Percentiles rank a stretch among this genome's conserved stretches.
Evolutionary conservation across 306 rosid genomes (phyloP).

Genomic region (Vigna reflexopilosa): DNA sequence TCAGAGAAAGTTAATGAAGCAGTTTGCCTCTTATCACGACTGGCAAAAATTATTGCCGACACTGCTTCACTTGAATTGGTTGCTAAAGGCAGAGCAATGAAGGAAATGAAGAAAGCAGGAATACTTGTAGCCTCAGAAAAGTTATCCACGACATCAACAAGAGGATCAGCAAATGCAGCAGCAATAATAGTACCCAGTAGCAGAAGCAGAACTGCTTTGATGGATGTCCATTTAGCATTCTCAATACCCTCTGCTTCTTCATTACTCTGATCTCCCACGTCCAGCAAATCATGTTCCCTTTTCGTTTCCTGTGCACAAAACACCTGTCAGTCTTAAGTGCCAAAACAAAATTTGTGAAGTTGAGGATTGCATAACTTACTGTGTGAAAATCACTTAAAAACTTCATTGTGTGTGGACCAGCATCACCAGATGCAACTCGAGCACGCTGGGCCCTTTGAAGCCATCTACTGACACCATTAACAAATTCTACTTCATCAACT

Average conservation of each 20-base stretch:
- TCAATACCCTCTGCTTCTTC: slow-evolving; percentile 56
- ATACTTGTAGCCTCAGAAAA: slow-evolving; percentile 87
- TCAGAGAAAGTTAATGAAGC: slow-evolving; percentile 91
- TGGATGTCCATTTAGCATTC: slow-evolving; percentile 49
- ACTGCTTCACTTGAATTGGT: slow-evolving; percentile 96
- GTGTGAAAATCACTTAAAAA: slow-evolving; percentile 57
- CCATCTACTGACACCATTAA: slow-evolving; percentile 69
- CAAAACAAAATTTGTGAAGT: not conserved
- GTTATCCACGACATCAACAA: slow-evolving; percentile 88
- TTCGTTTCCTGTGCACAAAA: slow-evolving; percentile 67
- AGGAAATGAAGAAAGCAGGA: slow-evolving; percentile 96
- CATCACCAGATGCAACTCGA: slow-evolving; percentile 49
- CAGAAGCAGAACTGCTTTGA: slow-evolving; percentile 70
- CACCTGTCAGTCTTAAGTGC: slow-evolving; percentile 22
- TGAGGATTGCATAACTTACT: slow-evolving; percentile 53
- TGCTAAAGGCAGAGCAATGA: slow-evolving; percentile 81
- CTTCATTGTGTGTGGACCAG: slow-evolving; percentile 59
- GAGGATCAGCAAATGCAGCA: slow-evolving; percentile 83
- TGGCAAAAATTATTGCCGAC: slow-evolving; percentile 84
- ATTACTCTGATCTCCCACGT: slow-evolving; percentile 55
- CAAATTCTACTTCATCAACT: slow-evolving; percentile 62
- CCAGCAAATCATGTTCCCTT: slow-evolving; percentile 74
- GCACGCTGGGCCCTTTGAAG: slow-evolving; percentile 51
- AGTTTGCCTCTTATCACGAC: slow-evolving; percentile 82
- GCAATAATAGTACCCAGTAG: slow-evolving; percentile 81